Evolutionary conservation across 352 stramenopile genomes (phyloP).

Genomic region (Thraustochytrium sp.): DNA sequence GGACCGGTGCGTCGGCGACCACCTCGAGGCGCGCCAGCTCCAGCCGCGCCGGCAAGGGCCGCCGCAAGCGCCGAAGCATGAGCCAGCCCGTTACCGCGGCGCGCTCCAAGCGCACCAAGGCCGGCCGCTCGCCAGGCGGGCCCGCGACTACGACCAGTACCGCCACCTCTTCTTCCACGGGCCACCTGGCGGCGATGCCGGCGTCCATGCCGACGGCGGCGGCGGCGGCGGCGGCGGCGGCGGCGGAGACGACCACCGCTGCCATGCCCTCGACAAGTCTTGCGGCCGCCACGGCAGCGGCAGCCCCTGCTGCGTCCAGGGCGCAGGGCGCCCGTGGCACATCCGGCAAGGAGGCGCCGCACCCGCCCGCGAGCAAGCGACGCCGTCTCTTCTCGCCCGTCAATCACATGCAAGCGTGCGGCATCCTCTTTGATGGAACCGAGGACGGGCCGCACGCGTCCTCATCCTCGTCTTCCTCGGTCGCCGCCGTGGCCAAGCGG

Average conservation of each 20-base stretch:
- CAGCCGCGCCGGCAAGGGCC: not conserved
- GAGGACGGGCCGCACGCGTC: not conserved
- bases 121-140: not conserved
- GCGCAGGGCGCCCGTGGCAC: too few relatives aligned
- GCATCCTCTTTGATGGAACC: not conserved
- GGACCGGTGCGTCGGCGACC: too few relatives aligned
- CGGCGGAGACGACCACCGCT: too few relatives aligned
- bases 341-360: not conserved
- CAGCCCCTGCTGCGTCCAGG: too few relatives aligned
- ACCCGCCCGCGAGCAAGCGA: not conserved
- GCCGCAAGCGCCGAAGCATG: conserved; percentile 8
- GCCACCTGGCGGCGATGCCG: not conserved
- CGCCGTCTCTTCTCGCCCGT: not conserved
- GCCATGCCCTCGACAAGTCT: too few relatives aligned
- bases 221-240: too few relatives aligned
- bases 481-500: not conserved
- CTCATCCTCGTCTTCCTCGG: not conserved
- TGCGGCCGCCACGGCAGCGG: too few relatives aligned
- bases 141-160: not conserved
- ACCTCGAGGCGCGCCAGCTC: too few relatives aligned
- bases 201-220: not conserved
- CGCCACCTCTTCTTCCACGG: not conserved
- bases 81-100: not conserved
- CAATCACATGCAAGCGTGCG: not conserved
- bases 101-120: not conserved